These are phyloP conservation scores for Lactarius sp. DNA, from an alignment of 768 basidiomycete species.

Conservation along the genomic window DNA sequence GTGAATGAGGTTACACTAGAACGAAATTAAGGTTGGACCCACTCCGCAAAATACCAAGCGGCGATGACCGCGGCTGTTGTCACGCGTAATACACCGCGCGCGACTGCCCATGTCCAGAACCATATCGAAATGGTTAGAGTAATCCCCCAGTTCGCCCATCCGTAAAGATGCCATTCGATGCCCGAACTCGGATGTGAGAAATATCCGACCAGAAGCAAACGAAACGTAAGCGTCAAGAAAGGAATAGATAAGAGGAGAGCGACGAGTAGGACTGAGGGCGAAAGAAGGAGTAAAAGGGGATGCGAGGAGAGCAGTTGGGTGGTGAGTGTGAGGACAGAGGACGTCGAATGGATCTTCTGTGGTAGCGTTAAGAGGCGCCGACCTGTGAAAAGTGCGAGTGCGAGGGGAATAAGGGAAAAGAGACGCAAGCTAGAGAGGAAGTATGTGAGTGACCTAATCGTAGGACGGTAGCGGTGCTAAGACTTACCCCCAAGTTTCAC, in stretches of 20 bases:
- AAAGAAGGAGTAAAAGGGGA: conserved; percentile 70
- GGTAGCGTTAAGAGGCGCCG: conserved; percentile 70
- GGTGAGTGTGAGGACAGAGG: conserved; percentile 51
- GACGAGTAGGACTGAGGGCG: conserved; percentile 64
- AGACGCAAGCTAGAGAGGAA: conserved; percentile 52
- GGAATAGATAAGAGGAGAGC: conserved; percentile 70
- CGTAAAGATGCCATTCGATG: conserved; percentile 49
- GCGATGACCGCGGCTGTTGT: conserved; percentile 80
- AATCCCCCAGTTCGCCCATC: conserved; percentile 75
- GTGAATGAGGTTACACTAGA: conserved; percentile 3
- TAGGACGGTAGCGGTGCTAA: conserved; percentile 1
- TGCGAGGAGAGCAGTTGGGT: conserved; percentile 66
- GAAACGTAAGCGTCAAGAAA: conserved; percentile 72
- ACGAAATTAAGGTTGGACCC: conserved; percentile 27
- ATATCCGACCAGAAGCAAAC: conserved; percentile 69
- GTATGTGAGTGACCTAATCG: background rate
- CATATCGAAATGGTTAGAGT: conserved; percentile 47
- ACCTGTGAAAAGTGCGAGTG: conserved; percentile 63
- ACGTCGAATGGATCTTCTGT: conserved; percentile 61
- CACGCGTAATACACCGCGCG: conserved; percentile 72
- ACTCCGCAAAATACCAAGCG: conserved; percentile 85
- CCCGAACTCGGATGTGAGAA: conserved; percentile 36
- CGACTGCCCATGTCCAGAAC: conserved; percentile 76
- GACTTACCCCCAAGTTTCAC: conserved; percentile 72
- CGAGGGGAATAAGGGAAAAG: conserved; percentile 71